Evolutionary conservation across 371 early-diverging fungal species (phyloP), one percentile per base, ranked within the genome.

Genomic region (Furculomyces boomerangus): DNA sequence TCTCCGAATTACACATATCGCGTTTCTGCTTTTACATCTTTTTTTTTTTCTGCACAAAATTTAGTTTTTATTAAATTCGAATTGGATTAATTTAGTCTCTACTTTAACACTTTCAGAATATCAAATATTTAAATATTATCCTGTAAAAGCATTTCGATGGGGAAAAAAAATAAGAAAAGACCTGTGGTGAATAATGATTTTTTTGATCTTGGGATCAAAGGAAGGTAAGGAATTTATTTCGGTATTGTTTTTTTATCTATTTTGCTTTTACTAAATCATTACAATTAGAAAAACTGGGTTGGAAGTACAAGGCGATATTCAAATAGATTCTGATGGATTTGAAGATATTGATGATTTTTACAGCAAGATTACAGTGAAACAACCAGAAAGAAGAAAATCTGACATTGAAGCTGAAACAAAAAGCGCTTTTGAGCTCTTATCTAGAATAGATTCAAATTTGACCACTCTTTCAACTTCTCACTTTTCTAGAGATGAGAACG

Each of bases 341-440:
- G 67, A 66, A n/a, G 62, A 66, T 47, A 58, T 66, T 16, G 67
- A 61, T 25, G 67, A 64, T 57, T 66, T 66, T 41, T 66, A 61
- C 55, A 54, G 56, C 32, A 57, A 61, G 29, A 61, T 61, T 16
- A 52, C 58, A 47, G 60, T 60, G 14, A 29, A 7, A 0, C 37
- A 56, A 39, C 55, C 25, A 7, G 52, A 57, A 8, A 39, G 31
- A 22, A 50, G 49, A 13, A 45, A 51, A 0, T 5, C 53, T 20
- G 39, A 47, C 22, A 3, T 27, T n/a, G 52, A 24, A n/a, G 22
- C 50, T 47, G 50, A 47, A 16, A 2, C 26, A n/a, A 3, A 47
- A 18, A 30, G 50, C 10, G 49, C 22, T 10, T 20, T 35, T 50
- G 50, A 44, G 35, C 37, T 30, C n/a, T 45, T 44, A 46, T 28